Evolutionary conservation across 495 filamentous ascomycete species (phyloP).

Genomic region (Neurospora sp.): DNA sequence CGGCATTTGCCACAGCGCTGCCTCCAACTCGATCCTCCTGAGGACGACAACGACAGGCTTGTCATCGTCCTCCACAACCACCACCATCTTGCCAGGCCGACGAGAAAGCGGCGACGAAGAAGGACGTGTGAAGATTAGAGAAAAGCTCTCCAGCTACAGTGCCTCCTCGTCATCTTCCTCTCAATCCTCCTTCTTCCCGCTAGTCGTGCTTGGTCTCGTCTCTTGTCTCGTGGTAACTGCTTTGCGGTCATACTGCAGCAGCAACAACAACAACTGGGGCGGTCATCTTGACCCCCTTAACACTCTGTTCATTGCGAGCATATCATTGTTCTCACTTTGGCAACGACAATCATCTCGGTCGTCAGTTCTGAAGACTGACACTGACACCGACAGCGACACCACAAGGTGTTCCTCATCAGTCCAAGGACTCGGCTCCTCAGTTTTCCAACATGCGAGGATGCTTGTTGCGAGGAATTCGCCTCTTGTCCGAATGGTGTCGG

Average conservation of each 20-base stretch:
- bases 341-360: not conserved
- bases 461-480: conserved; percentile 1
- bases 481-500: not conserved
- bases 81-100: not conserved
- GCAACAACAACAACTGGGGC: not conserved
- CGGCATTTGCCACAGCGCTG: not conserved
- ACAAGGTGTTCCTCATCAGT: not conserved
- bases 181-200: conserved; percentile 7
- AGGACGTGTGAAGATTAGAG: not conserved
- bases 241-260: conserved; percentile 3
- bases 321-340: conserved; percentile 10
- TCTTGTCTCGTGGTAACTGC: conserved; percentile 17
- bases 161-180: not conserved
- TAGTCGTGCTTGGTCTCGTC: conserved; percentile 26
- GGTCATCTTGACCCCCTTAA: conserved; percentile 6
- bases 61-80: not conserved
- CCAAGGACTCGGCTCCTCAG: not conserved
- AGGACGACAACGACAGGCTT: not conserved
- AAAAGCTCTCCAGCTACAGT: not conserved
- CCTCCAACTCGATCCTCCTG: not conserved
- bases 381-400: not conserved
- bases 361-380: not conserved
- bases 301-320: conserved; percentile 11
- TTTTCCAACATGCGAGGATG: not conserved
- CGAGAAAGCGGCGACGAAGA: not conserved